Conservation (phyloP, 139 green algal species). For the Trebouxia sp. region DNA sequence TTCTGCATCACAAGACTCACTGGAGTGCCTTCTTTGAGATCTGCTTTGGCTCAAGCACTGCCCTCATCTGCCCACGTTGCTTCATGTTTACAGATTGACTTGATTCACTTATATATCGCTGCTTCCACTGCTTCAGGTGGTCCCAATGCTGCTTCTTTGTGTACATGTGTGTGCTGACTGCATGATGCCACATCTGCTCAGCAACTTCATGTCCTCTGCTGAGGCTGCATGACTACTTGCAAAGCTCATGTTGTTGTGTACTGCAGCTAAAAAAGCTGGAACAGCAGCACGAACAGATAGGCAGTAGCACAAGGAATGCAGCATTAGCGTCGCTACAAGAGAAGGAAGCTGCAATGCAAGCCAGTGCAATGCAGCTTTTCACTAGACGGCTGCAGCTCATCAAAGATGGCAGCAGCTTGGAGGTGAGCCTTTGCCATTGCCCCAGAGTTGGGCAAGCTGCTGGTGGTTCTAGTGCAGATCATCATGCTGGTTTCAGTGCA, state of each 20-base stretch:
- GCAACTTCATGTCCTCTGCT: not conserved
- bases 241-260: not conserved
- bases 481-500: no score
- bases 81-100: no score
- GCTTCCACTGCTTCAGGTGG: no score
- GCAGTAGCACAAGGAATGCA: not conserved
- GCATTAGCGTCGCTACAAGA: not conserved
- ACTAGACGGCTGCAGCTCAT: not conserved
- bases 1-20: not conserved
- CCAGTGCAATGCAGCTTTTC: not conserved
- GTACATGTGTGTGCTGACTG: not conserved
- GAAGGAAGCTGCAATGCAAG: slow-evolving; percentile 10
- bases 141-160: not conserved
- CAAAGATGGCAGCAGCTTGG: not conserved
- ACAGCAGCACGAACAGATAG: not conserved
- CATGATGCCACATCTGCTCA: not conserved
- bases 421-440: no score
- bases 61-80: no score
- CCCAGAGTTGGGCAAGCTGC: not conserved
- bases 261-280: slow-evolving; percentile 15
- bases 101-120: no score
- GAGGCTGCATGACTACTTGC: not conserved
- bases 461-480: no score
- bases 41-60: no score
- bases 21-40: not conserved